Conservation (phyloP, 2,329 filamentous ascomycete genomes). For the Aschersonia sp. region DNA sequence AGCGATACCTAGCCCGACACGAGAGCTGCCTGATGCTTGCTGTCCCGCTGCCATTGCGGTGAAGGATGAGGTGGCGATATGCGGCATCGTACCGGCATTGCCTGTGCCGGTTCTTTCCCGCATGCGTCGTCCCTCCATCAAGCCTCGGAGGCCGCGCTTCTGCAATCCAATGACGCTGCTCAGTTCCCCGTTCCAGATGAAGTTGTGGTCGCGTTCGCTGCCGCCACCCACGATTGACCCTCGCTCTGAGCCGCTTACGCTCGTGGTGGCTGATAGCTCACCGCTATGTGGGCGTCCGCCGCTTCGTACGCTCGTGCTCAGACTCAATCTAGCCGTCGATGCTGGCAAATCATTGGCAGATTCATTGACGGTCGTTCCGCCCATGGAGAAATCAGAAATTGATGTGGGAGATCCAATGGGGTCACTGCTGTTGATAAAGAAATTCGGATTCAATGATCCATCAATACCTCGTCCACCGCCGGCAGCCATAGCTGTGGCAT, state of each 20-base stretch:
- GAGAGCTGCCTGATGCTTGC: slow-evolving; percentile 10
- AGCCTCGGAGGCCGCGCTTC: slow-evolving; percentile 75
- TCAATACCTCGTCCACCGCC: slow-evolving; percentile 78
- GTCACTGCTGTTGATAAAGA: slow-evolving; percentile 37
- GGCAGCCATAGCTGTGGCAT: slow-evolving; percentile 94
- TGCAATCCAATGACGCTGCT: slow-evolving; percentile 90
- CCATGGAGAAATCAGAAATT: slow-evolving; percentile 19
- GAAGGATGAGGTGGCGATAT: slow-evolving; percentile 8
- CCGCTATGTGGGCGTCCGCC: slow-evolving; percentile 26
- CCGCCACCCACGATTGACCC: slow-evolving; percentile 29
- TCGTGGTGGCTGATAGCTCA: slow-evolving; percentile 34
- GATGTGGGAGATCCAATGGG: slow-evolving; percentile 19
- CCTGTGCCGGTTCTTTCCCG: slow-evolving; percentile 50
- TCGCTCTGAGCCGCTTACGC: slow-evolving; percentile 38
- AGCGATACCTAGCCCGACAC: slow-evolving; percentile 39
- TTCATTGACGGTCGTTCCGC: slow-evolving; percentile 14
- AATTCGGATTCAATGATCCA: slow-evolving; percentile 48
- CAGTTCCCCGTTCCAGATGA: slow-evolving; percentile 63
- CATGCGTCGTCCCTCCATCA: slow-evolving; percentile 89
- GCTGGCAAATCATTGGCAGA: slow-evolving; percentile 16
- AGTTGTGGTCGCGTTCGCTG: slow-evolving; percentile 28
- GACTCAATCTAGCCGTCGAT: slow-evolving; percentile 26
- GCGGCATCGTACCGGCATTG: slow-evolving; percentile 9
- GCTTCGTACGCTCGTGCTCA: slow-evolving; percentile 19
- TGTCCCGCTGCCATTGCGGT: not conserved